phyloP scores from a whole-genome alignment of 2,329 filamentous ascomycete genomes.

The Colletotrichum agaves region DNA sequence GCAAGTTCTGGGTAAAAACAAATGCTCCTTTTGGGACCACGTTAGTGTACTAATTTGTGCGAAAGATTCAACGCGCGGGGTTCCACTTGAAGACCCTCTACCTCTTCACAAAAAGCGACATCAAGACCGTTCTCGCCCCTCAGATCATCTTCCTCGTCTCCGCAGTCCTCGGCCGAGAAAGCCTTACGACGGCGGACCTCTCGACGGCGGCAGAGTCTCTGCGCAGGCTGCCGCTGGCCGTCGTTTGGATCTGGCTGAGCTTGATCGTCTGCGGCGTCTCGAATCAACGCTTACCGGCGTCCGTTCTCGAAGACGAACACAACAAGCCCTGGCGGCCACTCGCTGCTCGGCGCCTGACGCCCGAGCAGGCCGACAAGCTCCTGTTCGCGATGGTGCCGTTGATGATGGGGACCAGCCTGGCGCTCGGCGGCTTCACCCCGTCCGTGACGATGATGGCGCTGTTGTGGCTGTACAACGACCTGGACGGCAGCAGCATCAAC shows the following conservation, averaged over 20 bases:
- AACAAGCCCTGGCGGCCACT: slow-evolving; percentile 49
- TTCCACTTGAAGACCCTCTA: slow-evolving; percentile 41
- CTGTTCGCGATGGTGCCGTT: slow-evolving; percentile 42
- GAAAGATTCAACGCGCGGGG: neutral
- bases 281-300: slow-evolving; percentile 42
- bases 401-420: slow-evolving; percentile 31
- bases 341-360: slow-evolving; percentile 41
- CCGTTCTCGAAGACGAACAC: slow-evolving; percentile 42
- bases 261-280: slow-evolving; percentile 43
- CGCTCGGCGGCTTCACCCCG: slow-evolving; percentile 38
- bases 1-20: neutral
- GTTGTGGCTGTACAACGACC: slow-evolving; percentile 47
- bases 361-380: slow-evolving; percentile 40
- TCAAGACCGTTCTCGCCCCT: slow-evolving; percentile 47
- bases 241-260: slow-evolving; percentile 44
- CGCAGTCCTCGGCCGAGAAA: slow-evolving; percentile 14
- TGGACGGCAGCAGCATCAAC: slow-evolving; percentile 41
- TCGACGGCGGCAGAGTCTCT: neutral
- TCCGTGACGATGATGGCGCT: slow-evolving; percentile 41
- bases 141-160: slow-evolving; percentile 44
- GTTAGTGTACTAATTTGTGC: neutral
- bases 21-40: neutral
- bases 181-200: neutral
- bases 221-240: neutral
- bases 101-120: slow-evolving; percentile 47